Conservation (phyloP, 345 rosid genomes). For the Bretschneidera sinensis region DNA sequence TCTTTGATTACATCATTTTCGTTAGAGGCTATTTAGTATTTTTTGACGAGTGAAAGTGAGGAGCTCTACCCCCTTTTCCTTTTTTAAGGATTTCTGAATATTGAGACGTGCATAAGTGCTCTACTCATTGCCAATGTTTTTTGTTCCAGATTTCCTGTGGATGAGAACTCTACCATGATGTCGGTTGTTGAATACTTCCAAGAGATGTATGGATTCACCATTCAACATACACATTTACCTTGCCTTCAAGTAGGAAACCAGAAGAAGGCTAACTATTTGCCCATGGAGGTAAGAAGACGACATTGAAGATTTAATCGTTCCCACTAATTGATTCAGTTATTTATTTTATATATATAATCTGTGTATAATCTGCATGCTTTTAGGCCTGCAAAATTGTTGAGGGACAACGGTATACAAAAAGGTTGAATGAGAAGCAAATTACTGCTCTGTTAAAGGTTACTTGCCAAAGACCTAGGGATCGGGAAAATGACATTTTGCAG, state of each 20-base stretch:
- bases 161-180: constrained; percentile 88
- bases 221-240: constrained; percentile 86
- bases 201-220: constrained; percentile 97
- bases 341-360: not conserved
- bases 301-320: not conserved
- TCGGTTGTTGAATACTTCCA: constrained; percentile 96
- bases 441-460: constrained; percentile 89
- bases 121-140: not conserved
- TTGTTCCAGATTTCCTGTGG: constrained; percentile 81
- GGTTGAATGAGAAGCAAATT: constrained; percentile 93
- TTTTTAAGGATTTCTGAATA: not conserved
- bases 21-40: not conserved
- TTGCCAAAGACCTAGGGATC: constrained; percentile 93
- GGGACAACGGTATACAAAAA: constrained; percentile 90
- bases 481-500: constrained; percentile 80
- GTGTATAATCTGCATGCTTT: not conserved
- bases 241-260: constrained; percentile 99
- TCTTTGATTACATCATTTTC: not conserved
- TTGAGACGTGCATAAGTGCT: not conserved
- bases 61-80: not conserved
- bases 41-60: not conserved
- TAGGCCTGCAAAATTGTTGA: constrained; percentile 98
- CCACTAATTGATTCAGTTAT: not conserved
- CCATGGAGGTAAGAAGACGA: constrained; percentile 74
- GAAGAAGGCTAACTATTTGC: constrained; percentile 92